Evolutionary conservation across 352 stramenopile genomes (phyloP).

Genomic region (Globisporangium takayamanum): DNA sequence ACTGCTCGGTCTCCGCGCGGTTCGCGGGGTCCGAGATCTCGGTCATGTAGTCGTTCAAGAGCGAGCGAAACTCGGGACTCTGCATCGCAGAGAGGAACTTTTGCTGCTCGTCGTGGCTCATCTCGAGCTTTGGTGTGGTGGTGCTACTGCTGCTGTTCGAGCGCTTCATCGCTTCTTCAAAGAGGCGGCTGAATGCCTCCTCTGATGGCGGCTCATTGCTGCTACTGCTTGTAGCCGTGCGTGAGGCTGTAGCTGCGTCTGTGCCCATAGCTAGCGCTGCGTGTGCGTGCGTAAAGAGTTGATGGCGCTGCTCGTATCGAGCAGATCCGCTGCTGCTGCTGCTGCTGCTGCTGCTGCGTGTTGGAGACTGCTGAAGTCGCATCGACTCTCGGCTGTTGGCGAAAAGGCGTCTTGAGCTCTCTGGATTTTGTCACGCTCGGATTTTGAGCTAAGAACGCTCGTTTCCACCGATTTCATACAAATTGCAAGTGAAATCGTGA

Average conservation of each 20-base stretch:
- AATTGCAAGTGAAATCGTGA: no score
- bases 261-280: no score
- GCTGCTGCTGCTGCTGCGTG: not conserved
- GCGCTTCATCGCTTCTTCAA: not conserved
- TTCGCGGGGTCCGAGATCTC: constrained; percentile 90
- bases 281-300: no score
- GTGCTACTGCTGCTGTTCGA: not conserved
- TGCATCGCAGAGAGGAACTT: constrained; percentile 89
- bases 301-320: not conserved
- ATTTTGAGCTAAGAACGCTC: not conserved
- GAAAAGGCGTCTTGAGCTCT: not conserved
- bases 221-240: not conserved
- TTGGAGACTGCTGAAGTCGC: not conserved
- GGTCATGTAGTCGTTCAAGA: constrained; percentile 92
- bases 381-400: not conserved
- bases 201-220: not conserved
- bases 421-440: not conserved
- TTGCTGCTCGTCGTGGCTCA: constrained; percentile 61
- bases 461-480: no score
- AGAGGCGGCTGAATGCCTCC: not conserved
- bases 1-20: constrained; percentile 86
- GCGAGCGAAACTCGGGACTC: constrained; percentile 86
- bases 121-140: constrained; percentile 14
- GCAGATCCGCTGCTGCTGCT: not conserved
- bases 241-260: no score